Conservation (phyloP, 768 basidiomycete genomes). For the Hortiboletus campestris region DNA sequence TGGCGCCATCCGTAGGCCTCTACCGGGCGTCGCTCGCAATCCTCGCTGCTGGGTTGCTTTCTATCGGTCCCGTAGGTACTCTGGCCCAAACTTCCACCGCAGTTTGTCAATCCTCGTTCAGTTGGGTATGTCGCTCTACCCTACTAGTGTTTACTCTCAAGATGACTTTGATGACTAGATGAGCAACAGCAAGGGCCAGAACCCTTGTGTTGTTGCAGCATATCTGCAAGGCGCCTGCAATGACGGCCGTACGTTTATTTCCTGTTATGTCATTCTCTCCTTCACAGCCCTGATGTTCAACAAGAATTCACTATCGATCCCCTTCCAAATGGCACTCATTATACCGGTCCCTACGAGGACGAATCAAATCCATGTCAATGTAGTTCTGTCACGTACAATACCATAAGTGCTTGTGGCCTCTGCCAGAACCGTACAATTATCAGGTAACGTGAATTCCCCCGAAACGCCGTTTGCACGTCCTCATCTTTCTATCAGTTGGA, state of each 20-base stretch:
- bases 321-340: slow-evolving; percentile 34
- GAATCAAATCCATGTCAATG: slow-evolving; percentile 45
- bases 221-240: slow-evolving; percentile 43
- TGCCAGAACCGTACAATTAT: slow-evolving; percentile 49
- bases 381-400: slow-evolving; percentile 53
- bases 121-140: slow-evolving; percentile 25
- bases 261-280: slow-evolving; percentile 4
- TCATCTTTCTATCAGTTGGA: slow-evolving; percentile 44
- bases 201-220: slow-evolving; percentile 46
- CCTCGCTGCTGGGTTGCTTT: slow-evolving; percentile 17
- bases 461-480: not conserved
- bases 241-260: slow-evolving; percentile 37
- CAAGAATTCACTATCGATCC: slow-evolving; percentile 39
- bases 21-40: slow-evolving; percentile 17
- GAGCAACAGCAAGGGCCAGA: slow-evolving; percentile 45
- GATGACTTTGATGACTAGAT: slow-evolving; percentile 17
- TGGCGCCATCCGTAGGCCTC: slow-evolving; percentile 4
- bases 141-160: not conserved
- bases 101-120: slow-evolving; percentile 20
- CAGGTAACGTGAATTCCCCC: slow-evolving; percentile 24
- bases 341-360: slow-evolving; percentile 34
- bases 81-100: slow-evolving; percentile 26
- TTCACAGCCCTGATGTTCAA: slow-evolving; percentile 1
- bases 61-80: slow-evolving; percentile 10
- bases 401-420: slow-evolving; percentile 55